A percentile compares a stretch with the other conserved stretches of the same genome.
Evolutionary conservation across 2,329 filamentous ascomycete genomes (phyloP).

Genomic region (Nannizzia gypsea): DNA sequence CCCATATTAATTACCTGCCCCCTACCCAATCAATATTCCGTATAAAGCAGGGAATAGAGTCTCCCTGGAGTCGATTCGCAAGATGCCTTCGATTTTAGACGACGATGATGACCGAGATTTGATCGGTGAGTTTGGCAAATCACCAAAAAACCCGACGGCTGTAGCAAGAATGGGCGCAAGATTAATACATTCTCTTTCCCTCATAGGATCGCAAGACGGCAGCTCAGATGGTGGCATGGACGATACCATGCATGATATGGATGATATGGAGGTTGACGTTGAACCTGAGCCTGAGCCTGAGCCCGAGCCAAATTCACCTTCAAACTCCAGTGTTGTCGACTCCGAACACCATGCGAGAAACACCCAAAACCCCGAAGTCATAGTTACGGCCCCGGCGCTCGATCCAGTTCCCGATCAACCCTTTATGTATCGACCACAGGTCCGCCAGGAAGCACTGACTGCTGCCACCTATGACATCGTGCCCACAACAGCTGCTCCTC

Average conservation of each 20-base stretch:
- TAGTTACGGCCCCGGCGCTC: constrained; percentile 36
- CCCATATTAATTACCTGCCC: neutral
- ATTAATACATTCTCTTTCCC: constrained; percentile 3
- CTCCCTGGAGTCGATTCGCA: neutral
- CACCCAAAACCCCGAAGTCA: constrained; percentile 35
- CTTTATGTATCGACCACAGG: constrained; percentile 43
- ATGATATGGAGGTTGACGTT: constrained; percentile 23
- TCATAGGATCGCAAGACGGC: constrained; percentile 37
- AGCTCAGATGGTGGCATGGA: constrained; percentile 40
- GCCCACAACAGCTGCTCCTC: constrained; percentile 90
- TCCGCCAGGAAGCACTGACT: constrained; percentile 66
- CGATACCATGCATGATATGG: constrained; percentile 34
- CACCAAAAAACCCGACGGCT: neutral
- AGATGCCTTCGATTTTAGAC: constrained; percentile 24
- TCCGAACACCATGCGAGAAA: constrained; percentile 22
- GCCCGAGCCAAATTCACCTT: constrained; percentile 23
- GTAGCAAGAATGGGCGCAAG: neutral
- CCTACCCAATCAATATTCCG: neutral
- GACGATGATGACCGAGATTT: constrained; percentile 35
- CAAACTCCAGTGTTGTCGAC: constrained; percentile 31
- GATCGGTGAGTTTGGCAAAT: constrained; percentile 22
- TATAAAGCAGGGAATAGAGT: neutral
- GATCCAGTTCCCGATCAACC: constrained; percentile 19
- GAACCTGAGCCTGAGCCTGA: constrained; percentile 19
- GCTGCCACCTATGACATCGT: constrained; percentile 86